Evolutionary conservation across 352 stramenopile genomes (phyloP).

Genomic region (Pythium sp.): DNA sequence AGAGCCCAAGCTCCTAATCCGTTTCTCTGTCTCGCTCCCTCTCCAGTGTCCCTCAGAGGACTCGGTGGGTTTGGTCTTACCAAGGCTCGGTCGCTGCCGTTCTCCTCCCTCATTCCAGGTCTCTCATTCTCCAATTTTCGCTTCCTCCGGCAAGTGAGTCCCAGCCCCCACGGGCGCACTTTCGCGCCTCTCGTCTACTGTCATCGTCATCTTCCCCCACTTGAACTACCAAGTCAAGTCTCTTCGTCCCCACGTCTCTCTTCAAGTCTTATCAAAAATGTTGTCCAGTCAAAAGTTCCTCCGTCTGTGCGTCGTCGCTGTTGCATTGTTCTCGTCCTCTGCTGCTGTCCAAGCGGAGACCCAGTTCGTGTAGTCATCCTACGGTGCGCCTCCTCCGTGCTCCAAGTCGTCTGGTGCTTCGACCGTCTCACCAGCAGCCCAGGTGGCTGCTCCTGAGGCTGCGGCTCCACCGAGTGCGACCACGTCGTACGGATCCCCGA

Average conservation of each 20-base stretch:
- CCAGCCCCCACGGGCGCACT: background rate
- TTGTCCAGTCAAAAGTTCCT: background rate
- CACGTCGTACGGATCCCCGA: background rate
- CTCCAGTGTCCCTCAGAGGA: background rate
- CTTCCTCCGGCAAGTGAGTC: background rate
- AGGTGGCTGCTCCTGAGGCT: background rate
- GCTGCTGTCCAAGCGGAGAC: background rate
- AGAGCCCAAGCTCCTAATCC: background rate
- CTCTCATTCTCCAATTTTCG: background rate
- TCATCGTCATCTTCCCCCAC: background rate
- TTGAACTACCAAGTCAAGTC: background rate
- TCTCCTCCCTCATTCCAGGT: background rate
- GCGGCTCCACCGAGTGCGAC: background rate
- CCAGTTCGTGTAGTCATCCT: background rate
- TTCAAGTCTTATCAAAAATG: constrained; percentile 1
- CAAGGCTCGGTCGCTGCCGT: background rate
- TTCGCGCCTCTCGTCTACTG: background rate
- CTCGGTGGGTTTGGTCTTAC: background rate
- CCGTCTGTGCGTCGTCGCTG: background rate
- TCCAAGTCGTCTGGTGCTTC: background rate
- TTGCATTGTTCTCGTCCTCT: background rate
- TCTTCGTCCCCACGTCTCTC: background rate
- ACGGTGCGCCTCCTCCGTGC: background rate
- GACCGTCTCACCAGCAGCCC: background rate
- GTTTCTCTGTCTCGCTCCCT: background rate